Evolutionary conservation across 2,329 filamentous ascomycete genomes (phyloP), one percentile per base, ranked within the genome.

Genomic region (Daldinia sp.): DNA sequence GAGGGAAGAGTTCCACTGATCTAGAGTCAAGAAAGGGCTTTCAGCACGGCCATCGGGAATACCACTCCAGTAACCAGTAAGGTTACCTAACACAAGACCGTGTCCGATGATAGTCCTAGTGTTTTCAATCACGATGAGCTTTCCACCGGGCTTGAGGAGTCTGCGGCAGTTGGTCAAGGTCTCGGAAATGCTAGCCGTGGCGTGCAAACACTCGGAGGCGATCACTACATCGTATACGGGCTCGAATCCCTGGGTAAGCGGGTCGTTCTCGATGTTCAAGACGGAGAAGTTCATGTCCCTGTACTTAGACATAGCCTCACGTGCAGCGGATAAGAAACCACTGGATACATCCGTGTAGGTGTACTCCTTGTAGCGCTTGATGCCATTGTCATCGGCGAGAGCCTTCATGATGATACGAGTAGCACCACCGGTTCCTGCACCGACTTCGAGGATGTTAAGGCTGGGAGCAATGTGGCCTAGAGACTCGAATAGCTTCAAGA

Each of bases 301-400:
- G n/a, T 39, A 51, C 6, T 37, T 30, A 5, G 35, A n/a, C 19
- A 56, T 9, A 17, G 75, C 77, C 4, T 72, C 67, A n/a, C 76
- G 74, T 35, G 32, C 65, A 60, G 41, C 19, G 1, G 49, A 34
- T 9, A 81, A 79, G 71, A 78, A 78, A 19, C 71, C 74, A 4
- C 74, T 58, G 1, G 76, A 76, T n/a, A 80, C 75, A 56, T 82
- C 79, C 0, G 80, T 81, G 64, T 74, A 82, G 2, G 76, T 77
- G 61, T 68, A 68, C n/a, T 61, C 51, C 17, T 52, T 50, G 13
- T 52, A 57, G 6, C 52, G 55, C 37, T 64, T 51, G 13, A 29
- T 49, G 3, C 48, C 29, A 11, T 51, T 59, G 9, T 17, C 21
- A 17, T 56, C 52, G 1, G 35, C 45, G 77, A 82, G 11, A 66